Base-by-base conservation (phyloP, 306 rosid species). In the Pyrus pyrifolia region DNA sequence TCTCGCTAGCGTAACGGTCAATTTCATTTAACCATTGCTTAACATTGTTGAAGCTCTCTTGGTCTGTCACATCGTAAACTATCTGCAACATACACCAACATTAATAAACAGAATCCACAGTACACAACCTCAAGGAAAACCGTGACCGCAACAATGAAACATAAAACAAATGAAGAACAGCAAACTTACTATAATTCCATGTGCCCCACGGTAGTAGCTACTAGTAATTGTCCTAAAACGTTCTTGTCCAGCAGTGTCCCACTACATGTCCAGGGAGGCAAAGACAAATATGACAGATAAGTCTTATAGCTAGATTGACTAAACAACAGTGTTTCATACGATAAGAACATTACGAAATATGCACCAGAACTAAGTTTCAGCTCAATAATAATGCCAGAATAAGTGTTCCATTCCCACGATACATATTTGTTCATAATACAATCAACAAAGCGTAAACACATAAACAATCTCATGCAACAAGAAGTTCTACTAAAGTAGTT, bases 201-300 rank as follows among this genome's bases (percentile, higher is more conserved):
- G 88, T 11, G 90, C 90, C 45, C 86, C 88, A n/a, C 90, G 85
- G 79, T 87, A 87, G 84, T 87, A 87, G 81, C 90, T 87, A 72
- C 88, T 87, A 11, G 90, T 84, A 42, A 87, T 87, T 70, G 88
- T 87, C 75, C 90, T 76, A 51, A 87, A 87, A 77, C 90, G 88
- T 73, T 87, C 90, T 81, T 87, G 88, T 30, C 88, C 91, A 45
- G 88, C 88, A 46, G 91, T 85, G 49, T 83, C 88, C 88, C 88
- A 87, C 88, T 83, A 75, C 77, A 81, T 11, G 49, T 70, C 45
- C 78, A 21, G 65, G 17, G 5, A 57, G 40, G 57, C 31, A 40
- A 62, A 33, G 72, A 18, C 29, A 13, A 70, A 77, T 55, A 29
- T 38, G 7, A 61, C 35, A 74, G 25, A 25, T 17, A 38, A 58